Conservation (phyloP, 2,329 filamentous ascomycete genomes). For the Nigrospora osmanthi region DNA sequence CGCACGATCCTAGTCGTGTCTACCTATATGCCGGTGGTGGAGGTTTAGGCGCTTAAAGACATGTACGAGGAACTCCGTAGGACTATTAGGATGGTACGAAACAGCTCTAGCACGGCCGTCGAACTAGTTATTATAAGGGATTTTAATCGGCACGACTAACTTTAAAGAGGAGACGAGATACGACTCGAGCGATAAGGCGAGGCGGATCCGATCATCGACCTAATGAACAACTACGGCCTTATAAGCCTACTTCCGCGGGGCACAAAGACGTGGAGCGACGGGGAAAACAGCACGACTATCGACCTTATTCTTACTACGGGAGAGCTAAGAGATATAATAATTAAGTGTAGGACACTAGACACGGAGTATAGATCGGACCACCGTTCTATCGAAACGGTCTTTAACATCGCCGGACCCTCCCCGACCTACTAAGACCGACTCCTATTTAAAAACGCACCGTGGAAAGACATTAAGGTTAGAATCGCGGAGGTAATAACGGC, state of each 20-base stretch:
- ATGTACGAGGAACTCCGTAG: not conserved
- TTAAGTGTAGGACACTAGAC: slow-evolving; percentile 3
- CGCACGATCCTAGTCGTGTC: not conserved
- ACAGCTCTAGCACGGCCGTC: not conserved
- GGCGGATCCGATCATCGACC: slow-evolving; percentile 24
- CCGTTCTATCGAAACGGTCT: slow-evolving; percentile 18
- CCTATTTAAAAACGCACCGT: slow-evolving; percentile 17
- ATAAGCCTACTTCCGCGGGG: too few relatives aligned
- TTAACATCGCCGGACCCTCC: slow-evolving; percentile 11
- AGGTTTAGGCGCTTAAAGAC: not conserved
- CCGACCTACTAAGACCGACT: slow-evolving; percentile 6
- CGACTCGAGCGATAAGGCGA: slow-evolving; percentile 26
- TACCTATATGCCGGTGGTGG: not conserved
- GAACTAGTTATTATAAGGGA: not conserved
- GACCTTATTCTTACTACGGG: slow-evolving; percentile 14
- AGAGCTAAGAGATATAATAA: slow-evolving; percentile 10
- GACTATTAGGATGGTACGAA: too few relatives aligned
- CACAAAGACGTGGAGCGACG: too few relatives aligned
- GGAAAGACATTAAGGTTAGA: slow-evolving; percentile 12
- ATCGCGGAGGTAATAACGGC: slow-evolving; percentile 3
- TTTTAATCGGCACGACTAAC: slow-evolving; percentile 18
- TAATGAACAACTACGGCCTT: slow-evolving; percentile 24
- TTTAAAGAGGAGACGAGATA: slow-evolving; percentile 21
- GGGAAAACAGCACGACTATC: too few relatives aligned
- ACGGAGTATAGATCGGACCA: slow-evolving; percentile 21